These are phyloP conservation scores for Thalassiosira profunda DNA, from an alignment of 108 stramenopile species.

Conservation along the genomic window DNA sequence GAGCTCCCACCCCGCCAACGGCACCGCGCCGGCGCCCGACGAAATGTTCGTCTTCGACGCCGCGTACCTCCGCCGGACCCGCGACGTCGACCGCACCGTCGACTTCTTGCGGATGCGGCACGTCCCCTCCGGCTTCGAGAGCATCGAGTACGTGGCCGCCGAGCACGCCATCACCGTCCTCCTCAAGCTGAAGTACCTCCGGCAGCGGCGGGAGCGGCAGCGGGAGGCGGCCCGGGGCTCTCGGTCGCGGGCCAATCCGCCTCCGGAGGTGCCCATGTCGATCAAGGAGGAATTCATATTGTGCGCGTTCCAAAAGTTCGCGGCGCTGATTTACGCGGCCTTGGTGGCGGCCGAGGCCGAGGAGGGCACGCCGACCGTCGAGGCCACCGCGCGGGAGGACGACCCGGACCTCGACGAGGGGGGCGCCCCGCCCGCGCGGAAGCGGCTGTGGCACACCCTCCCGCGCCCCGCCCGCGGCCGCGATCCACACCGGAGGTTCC, in stretches of 20 bases:
- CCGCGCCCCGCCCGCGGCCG: background rate
- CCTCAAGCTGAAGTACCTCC: constrained; percentile 49
- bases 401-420: constrained; percentile 9
- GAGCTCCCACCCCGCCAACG: no score
- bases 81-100: constrained; percentile 72
- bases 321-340: constrained; percentile 23
- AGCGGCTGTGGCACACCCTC: constrained; percentile 48
- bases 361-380: constrained; percentile 2
- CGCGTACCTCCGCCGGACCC: constrained; percentile 53
- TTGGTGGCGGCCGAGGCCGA: constrained; percentile 28
- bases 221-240: constrained; percentile 4
- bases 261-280: constrained; percentile 22
- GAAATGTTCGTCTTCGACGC: constrained; percentile 56
- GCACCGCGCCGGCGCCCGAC: no score
- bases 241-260: background rate
- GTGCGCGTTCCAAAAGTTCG: constrained; percentile 35
- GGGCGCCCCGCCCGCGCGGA: constrained; percentile 13
- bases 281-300: constrained; percentile 41
- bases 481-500: constrained; percentile 32
- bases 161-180: constrained; percentile 43
- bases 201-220: constrained; percentile 48
- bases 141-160: constrained; percentile 25
- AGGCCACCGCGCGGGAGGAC: background rate
- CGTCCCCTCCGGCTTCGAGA: constrained; percentile 61
- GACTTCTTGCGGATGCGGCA: constrained; percentile 85